phyloP scores from a whole-genome alignment of 1,284 basidiomycete species.

The Apiotrichum laibachii region DNA sequence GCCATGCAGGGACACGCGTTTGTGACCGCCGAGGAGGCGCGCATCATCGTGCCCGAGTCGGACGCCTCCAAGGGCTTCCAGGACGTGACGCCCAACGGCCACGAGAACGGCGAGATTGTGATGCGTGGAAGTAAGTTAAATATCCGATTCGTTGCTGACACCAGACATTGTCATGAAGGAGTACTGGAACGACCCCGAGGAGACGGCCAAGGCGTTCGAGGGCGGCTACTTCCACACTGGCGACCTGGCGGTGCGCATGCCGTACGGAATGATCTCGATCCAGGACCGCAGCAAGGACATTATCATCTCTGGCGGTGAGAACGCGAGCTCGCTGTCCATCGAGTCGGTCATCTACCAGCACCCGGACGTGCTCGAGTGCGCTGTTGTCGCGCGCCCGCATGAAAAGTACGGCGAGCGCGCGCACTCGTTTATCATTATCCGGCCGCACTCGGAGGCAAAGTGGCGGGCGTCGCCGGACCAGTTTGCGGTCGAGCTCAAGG shows the following conservation, averaged over 20 bases:
- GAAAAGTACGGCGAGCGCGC: slow-evolving; percentile 70
- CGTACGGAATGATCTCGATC: slow-evolving; percentile 70
- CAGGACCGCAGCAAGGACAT: slow-evolving; percentile 60
- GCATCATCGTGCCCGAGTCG: slow-evolving; percentile 17
- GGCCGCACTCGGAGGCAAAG: slow-evolving; percentile 25
- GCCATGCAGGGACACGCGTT: slow-evolving; percentile 23
- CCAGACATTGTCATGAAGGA: slow-evolving; percentile 48
- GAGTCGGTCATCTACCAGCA: slow-evolving; percentile 70
- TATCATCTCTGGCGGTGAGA: slow-evolving; percentile 86
- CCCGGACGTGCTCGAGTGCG: slow-evolving; percentile 66
- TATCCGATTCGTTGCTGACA: neutral
- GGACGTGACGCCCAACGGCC: slow-evolving; percentile 19
- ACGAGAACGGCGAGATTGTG: slow-evolving; percentile 24
- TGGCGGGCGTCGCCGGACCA: slow-evolving; percentile 6
- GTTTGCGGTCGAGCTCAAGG: slow-evolving; percentile 19
- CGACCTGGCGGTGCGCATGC: slow-evolving; percentile 76
- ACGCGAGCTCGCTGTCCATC: slow-evolving; percentile 79
- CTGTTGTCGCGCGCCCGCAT: slow-evolving; percentile 72
- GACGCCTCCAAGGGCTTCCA: slow-evolving; percentile 13
- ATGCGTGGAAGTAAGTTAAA: slow-evolving; percentile 16
- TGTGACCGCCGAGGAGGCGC: slow-evolving; percentile 18
- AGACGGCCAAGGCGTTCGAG: slow-evolving; percentile 66
- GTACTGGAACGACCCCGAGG: slow-evolving; percentile 73
- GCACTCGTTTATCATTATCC: slow-evolving; percentile 68
- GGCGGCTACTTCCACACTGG: slow-evolving; percentile 80